These are phyloP conservation scores for Aquanectria penicillioides DNA, from an alignment of 2,329 filamentous ascomycete species.

Conservation along the genomic window DNA sequence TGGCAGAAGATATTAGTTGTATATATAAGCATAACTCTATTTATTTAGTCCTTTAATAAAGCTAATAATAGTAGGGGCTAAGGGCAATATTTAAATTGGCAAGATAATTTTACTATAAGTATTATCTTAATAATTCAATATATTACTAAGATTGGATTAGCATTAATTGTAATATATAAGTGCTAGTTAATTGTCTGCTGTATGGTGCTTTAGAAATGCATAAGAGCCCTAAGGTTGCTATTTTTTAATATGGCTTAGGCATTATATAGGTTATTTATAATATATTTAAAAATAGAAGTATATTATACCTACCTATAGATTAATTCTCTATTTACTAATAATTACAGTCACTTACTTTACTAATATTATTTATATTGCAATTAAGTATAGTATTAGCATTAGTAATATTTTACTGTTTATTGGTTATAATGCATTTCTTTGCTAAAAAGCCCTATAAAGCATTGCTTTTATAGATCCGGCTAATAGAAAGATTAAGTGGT, in stretches of 20 bases:
- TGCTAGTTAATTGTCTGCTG: conserved; percentile 71
- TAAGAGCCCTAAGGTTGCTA: conserved; percentile 73
- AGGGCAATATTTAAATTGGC: conserved; percentile 65
- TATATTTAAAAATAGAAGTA: conserved; percentile 78
- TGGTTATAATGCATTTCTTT: conserved; percentile 79
- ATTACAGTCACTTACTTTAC: conserved; percentile 86
- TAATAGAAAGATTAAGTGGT: conserved; percentile 71
- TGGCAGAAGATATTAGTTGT: conserved; percentile 59
- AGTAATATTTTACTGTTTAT: conserved; percentile 81
- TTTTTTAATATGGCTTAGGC: conserved; percentile 77
- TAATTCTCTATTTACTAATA: no score
- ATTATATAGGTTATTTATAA: conserved; percentile 80
- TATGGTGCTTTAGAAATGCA: conserved; percentile 79
- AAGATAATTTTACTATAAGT: conserved; percentile 71
- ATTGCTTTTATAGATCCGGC: conserved; percentile 35
- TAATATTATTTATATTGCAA: conserved; percentile 79
- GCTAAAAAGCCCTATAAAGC: conserved; percentile 62
- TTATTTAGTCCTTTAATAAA: no score
- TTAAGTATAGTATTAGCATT: conserved; percentile 74
- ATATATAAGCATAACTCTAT: no score
- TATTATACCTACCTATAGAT: no score
- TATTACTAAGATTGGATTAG: no score
- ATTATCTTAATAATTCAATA: no score
- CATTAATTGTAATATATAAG: conserved; percentile 73
- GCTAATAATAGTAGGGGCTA: no score